Evolutionary conservation across 371 early-diverging fungal genomes (phyloP).

Genomic region (Saksenaea vasiformis): DNA sequence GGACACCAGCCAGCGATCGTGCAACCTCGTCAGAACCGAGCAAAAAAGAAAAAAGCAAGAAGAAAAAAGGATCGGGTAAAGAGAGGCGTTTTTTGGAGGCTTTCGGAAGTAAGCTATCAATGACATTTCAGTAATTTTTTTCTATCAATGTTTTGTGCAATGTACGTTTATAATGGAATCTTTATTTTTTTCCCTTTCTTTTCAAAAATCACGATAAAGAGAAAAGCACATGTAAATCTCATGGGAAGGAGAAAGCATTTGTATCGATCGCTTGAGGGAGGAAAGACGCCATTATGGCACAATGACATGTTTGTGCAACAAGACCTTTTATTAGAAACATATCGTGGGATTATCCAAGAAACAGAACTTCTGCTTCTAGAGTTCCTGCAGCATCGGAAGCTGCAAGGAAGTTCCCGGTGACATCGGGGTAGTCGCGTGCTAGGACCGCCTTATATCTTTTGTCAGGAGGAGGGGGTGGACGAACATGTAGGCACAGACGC

Average conservation of each 20-base stretch:
- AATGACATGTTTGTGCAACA: too few species aligned
- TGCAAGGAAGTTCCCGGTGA: too few species aligned
- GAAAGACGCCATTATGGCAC: too few species aligned
- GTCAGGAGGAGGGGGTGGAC: too few species aligned
- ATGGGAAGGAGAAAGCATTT: background rate
- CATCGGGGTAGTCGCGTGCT: too few species aligned
- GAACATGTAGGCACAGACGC: too few species aligned
- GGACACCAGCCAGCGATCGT: background rate
- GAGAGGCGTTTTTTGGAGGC: conserved; percentile 14
- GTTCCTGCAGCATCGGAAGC: too few species aligned
- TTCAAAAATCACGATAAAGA: background rate
- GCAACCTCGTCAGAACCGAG: conserved; percentile 4
- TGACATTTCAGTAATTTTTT: conserved; percentile 21
- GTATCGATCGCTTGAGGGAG: background rate
- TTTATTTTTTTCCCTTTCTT: conserved; percentile 4
- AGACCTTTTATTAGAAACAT: too few species aligned
- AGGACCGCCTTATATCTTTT: too few species aligned
- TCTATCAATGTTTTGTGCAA: background rate
- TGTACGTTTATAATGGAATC: conserved; percentile 5
- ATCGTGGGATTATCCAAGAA: too few species aligned
- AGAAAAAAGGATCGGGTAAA: conserved; percentile 17
- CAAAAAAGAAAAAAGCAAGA: conserved; percentile 19
- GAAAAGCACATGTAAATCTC: background rate
- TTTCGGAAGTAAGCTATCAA: conserved; percentile 28
- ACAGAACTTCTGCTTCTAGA: too few species aligned